Percentiles rank a stretch among this genome's conserved stretches.
Evolutionary conservation across 129 eudicot species (phyloP).

Genomic region (Artemisia annua): DNA sequence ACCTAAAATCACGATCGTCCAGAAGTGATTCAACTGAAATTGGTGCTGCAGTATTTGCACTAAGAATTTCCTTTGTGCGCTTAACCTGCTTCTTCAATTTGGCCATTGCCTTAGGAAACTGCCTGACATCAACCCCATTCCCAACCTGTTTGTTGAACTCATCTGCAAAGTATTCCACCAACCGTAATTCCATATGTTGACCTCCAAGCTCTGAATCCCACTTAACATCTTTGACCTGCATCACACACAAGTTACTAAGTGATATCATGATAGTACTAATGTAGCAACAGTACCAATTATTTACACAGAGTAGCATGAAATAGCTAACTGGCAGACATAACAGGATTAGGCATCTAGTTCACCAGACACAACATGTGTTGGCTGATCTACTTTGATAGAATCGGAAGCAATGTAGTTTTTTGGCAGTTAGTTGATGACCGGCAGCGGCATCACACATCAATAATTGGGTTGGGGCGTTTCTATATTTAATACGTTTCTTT

Average conservation of each 20-base stretch:
- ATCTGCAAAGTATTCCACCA: constrained; percentile 93
- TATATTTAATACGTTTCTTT: not conserved
- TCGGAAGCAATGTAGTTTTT: no score
- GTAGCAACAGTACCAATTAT: not conserved
- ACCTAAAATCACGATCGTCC: constrained; percentile 98
- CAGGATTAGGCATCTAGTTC: constrained; percentile 15
- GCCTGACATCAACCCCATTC: constrained; percentile 80
- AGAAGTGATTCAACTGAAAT: constrained; percentile 90
- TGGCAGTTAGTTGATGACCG: no score
- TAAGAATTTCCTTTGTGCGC: constrained; percentile 95
- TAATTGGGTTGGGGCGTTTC: no score
- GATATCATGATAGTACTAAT: constrained; percentile 11
- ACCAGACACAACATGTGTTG: not conserved
- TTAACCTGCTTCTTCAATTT: constrained; percentile 95
- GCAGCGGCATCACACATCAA: not conserved
- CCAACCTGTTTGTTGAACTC: constrained; percentile 93
- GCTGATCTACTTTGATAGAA: no score
- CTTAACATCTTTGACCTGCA: constrained; percentile 88
- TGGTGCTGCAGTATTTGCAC: constrained; percentile 92
- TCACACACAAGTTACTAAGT: constrained; percentile 21
- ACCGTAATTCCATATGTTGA: constrained; percentile 78
- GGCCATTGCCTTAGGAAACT: constrained; percentile 94
- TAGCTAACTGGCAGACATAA: not conserved
- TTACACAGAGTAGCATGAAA: constrained; percentile 12
- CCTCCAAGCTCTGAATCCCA: constrained; percentile 99